Conservation (phyloP, 768 basidiomycete genomes). For the Clavulina sp. region DNA sequence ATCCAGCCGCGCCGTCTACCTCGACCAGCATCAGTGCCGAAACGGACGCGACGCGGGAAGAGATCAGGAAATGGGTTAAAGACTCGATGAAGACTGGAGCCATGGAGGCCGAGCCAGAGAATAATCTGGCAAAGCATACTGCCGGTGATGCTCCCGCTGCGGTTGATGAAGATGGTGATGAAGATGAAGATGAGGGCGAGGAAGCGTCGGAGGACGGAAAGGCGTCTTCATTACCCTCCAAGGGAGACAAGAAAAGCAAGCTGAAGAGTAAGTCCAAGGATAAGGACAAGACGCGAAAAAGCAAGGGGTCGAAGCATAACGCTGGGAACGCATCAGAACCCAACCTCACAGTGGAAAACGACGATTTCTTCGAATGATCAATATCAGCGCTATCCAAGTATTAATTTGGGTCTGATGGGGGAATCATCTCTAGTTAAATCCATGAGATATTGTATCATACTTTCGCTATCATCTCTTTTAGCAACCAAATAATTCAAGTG, state of each 20-base stretch:
- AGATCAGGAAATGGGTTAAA: slow-evolving; percentile 41
- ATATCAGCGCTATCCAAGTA: too few relatives aligned
- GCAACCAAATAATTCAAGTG: not conserved
- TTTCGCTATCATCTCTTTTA: slow-evolving; percentile 1
- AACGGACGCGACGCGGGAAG: slow-evolving; percentile 30
- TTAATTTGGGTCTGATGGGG: too few relatives aligned
- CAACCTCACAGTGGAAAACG: too few relatives aligned
- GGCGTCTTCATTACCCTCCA: not conserved
- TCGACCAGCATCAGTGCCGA: too few relatives aligned
- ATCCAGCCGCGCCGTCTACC: slow-evolving; percentile 15
- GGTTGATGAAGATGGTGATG: not conserved
- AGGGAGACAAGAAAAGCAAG: not conserved
- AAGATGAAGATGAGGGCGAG: not conserved
- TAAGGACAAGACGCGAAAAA: too few relatives aligned
- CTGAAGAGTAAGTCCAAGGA: not conserved
- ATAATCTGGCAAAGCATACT: not conserved
- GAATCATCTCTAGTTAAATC: too few relatives aligned
- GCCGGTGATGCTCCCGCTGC: not conserved
- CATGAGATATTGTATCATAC: slow-evolving; percentile 8
- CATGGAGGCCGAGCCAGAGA: slow-evolving; percentile 45
- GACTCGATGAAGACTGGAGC: slow-evolving; percentile 43
- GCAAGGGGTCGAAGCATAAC: too few relatives aligned
- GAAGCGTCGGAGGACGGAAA: not conserved
- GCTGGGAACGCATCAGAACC: too few relatives aligned
- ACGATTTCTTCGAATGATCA: too few relatives aligned